Conservation (phyloP, 2,329 filamentous ascomycete species). For the Colletotrichum orbiculare region DNA sequence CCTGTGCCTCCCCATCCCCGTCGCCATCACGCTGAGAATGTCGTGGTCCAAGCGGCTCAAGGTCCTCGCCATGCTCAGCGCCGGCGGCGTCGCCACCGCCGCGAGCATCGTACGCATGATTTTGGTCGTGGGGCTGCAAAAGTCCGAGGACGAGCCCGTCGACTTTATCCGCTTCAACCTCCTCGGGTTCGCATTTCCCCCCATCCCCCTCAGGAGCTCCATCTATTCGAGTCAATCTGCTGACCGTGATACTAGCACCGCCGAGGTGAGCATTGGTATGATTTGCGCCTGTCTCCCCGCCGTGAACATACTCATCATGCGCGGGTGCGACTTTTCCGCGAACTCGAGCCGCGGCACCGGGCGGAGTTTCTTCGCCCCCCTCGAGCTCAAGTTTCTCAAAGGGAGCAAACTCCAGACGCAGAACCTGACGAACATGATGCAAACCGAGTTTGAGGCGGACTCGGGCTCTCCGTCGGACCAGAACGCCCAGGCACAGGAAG, state of each 20-base stretch:
- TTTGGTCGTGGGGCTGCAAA: slow-evolving; percentile 38
- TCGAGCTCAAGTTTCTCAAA: slow-evolving; percentile 26
- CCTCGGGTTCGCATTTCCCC: slow-evolving; percentile 36
- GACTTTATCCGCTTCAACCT: slow-evolving; percentile 33
- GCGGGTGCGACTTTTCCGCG: background rate
- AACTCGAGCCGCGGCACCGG: background rate
- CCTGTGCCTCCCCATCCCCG: slow-evolving; percentile 44
- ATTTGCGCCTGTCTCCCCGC: slow-evolving; percentile 47
- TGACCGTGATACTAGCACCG: slow-evolving; percentile 37
- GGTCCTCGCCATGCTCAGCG: slow-evolving; percentile 44
- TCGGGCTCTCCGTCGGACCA: background rate
- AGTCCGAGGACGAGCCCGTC: slow-evolving; percentile 39
- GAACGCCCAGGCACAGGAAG: background rate
- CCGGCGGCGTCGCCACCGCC: slow-evolving; percentile 46
- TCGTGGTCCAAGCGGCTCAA: slow-evolving; percentile 44
- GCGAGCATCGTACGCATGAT: slow-evolving; percentile 46
- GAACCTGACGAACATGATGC: background rate
- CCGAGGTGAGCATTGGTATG: slow-evolving; percentile 46
- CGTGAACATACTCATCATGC: slow-evolving; percentile 36
- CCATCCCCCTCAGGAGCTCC: slow-evolving; percentile 29
- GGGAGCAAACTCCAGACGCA: slow-evolving; percentile 29
- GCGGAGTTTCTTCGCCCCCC: background rate
- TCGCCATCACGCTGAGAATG: slow-evolving; percentile 47
- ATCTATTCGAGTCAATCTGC: background rate
- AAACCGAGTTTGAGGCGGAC: slow-evolving; percentile 1